Conservation (phyloP, 345 rosid species). For the Aegle marmelos region DNA sequence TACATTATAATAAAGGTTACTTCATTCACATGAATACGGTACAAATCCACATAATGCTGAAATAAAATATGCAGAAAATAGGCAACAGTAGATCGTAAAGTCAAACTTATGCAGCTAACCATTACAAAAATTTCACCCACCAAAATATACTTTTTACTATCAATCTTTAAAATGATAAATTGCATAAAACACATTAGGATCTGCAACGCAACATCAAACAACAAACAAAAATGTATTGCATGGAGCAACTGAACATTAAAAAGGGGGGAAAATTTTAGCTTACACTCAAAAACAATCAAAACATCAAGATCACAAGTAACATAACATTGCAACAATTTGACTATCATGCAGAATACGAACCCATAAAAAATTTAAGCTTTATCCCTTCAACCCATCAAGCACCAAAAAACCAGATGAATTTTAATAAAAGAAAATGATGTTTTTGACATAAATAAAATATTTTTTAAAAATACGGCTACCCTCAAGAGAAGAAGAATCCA, state of each 20-base stretch:
- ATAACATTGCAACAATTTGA: neutral
- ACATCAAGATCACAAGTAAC: neutral
- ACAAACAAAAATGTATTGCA: slow-evolving; percentile 1
- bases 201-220: slow-evolving; percentile 15
- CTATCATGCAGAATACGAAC: neutral
- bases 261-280: neutral
- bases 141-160: neutral
- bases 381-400: neutral
- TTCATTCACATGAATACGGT: neutral
- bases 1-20: slow-evolving; percentile 11
- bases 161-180: slow-evolving; percentile 1
- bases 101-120: slow-evolving; percentile 21
- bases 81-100: neutral
- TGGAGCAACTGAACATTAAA: neutral
- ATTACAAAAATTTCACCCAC: slow-evolving; percentile 23
- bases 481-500: slow-evolving; percentile 36
- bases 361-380: slow-evolving; percentile 24
- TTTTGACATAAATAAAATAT: neutral
- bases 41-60: slow-evolving; percentile 9
- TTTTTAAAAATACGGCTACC: slow-evolving; percentile 1
- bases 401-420: neutral
- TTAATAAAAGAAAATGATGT: neutral
- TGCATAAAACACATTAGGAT: slow-evolving; percentile 4
- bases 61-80: slow-evolving; percentile 11
- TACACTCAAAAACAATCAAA: slow-evolving; percentile 9